phyloP scores from a whole-genome alignment of 2,329 filamentous ascomycete species.

The Pseudocercospora fijiensis region DNA sequence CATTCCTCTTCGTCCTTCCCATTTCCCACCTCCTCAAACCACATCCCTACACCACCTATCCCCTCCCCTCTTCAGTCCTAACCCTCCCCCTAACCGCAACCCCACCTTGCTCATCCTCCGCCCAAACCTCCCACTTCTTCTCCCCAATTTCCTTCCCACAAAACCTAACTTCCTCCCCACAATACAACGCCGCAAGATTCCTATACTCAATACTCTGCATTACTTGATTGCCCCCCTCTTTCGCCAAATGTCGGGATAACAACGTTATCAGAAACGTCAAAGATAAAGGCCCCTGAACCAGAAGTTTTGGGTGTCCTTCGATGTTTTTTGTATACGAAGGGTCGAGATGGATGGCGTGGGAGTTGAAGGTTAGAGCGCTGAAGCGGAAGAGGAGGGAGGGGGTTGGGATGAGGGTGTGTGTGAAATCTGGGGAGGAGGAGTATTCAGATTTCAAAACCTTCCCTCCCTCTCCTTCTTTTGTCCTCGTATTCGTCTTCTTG shows the following conservation, averaged over 20 bases:
- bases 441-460: constrained; percentile 49
- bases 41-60: constrained; percentile 23
- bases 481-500: constrained; percentile 46
- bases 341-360: constrained; percentile 87
- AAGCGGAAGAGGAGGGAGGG: constrained; percentile 79
- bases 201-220: constrained; percentile 69
- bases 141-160: constrained; percentile 59
- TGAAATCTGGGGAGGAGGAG: constrained; percentile 52
- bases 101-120: constrained; percentile 43
- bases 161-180: constrained; percentile 66
- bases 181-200: constrained; percentile 80
- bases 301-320: constrained; percentile 71
- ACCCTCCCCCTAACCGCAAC: constrained; percentile 48
- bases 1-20: background rate
- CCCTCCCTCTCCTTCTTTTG: constrained; percentile 33
- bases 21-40: constrained; percentile 7
- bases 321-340: constrained; percentile 64
- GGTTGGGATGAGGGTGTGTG: constrained; percentile 63
- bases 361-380: constrained; percentile 88
- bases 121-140: constrained; percentile 44
- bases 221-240: constrained; percentile 37
- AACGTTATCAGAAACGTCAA: constrained; percentile 73
- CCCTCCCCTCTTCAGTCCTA: constrained; percentile 30
- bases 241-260: constrained; percentile 56
- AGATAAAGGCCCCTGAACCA: constrained; percentile 85